phyloP scores from a whole-genome alignment of 306 rosid species.

The Dicorynia guianensis region DNA sequence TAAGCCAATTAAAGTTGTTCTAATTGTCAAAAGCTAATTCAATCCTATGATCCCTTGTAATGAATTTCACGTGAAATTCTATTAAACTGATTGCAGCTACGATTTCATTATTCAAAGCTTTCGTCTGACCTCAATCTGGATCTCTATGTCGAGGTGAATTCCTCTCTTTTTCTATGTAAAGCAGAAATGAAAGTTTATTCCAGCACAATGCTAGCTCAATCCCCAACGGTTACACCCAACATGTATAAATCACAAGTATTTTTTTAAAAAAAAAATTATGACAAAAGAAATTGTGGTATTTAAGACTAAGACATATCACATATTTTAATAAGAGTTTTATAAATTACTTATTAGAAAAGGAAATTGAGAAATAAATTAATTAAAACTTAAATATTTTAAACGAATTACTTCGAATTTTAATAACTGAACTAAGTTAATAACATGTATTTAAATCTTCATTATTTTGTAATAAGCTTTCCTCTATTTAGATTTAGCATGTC shows the following conservation, averaged over 20 bases:
- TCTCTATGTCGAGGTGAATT: constrained; percentile 29
- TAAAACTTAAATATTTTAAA: too few relatives aligned
- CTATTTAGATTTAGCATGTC: too few relatives aligned
- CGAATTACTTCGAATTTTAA: too few relatives aligned
- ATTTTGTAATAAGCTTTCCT: too few relatives aligned
- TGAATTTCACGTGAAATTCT: background rate
- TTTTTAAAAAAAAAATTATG: background rate
- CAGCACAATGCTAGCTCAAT: constrained; percentile 8
- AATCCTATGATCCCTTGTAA: constrained; percentile 2
- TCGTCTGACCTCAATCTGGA: constrained; percentile 8
- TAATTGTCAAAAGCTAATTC: constrained; percentile 37
- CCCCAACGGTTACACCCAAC: background rate
- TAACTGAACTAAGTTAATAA: too few relatives aligned
- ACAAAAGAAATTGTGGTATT: too few relatives aligned
- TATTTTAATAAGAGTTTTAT: too few relatives aligned
- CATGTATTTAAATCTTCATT: too few relatives aligned
- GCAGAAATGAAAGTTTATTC: constrained; percentile 20
- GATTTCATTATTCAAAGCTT: constrained; percentile 29
- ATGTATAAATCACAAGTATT: background rate
- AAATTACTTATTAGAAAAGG: too few relatives aligned
- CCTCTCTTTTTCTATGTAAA: constrained; percentile 1
- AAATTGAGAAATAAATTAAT: too few relatives aligned
- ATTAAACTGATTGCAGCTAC: constrained; percentile 14
- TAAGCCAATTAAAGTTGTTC: constrained; percentile 32
- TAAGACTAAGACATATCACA: too few relatives aligned